Conservation (phyloP, 2,329 filamentous ascomycete genomes). For the Ploettnerulaceae sp. region DNA sequence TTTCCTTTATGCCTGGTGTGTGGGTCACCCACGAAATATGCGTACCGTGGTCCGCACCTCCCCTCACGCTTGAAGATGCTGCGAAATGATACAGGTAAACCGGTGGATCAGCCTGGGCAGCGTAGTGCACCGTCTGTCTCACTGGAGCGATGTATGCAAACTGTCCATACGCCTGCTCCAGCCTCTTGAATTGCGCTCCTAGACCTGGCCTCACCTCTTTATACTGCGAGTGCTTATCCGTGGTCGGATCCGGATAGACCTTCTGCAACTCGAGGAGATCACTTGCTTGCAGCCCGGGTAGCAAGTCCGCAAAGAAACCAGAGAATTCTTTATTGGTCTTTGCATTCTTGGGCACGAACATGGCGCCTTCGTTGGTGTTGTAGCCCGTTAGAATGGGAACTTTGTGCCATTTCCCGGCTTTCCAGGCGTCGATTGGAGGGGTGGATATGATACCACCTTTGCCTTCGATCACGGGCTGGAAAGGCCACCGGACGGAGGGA, state of each 20-base stretch:
- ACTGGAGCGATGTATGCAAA: slow-evolving; percentile 63
- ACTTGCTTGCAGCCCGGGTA: slow-evolving; percentile 48
- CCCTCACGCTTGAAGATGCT: slow-evolving; percentile 34
- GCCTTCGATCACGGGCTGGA: slow-evolving; percentile 65
- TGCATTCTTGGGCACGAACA: slow-evolving; percentile 53
- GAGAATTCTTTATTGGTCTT: slow-evolving; percentile 48
- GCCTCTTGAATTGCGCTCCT: slow-evolving; percentile 52
- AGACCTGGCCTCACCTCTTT: slow-evolving; percentile 35
- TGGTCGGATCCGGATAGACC: slow-evolving; percentile 58
- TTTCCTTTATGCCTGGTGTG: slow-evolving; percentile 23
- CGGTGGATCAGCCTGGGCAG: slow-evolving; percentile 26
- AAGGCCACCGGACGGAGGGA: slow-evolving; percentile 52
- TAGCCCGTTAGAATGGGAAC: slow-evolving; percentile 65
- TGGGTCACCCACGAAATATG: slow-evolving; percentile 43
- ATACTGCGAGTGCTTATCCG: slow-evolving; percentile 39
- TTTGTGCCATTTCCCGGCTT: slow-evolving; percentile 46
- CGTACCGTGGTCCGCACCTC: slow-evolving; percentile 41
- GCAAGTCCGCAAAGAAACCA: slow-evolving; percentile 55
- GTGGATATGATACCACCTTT: slow-evolving; percentile 48
- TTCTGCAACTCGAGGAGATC: slow-evolving; percentile 52
- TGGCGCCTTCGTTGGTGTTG: slow-evolving; percentile 63
- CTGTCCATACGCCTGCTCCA: slow-evolving; percentile 58
- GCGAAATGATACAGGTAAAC: slow-evolving; percentile 59
- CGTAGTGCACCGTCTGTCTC: slow-evolving; percentile 50
- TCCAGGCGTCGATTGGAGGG: slow-evolving; percentile 56